Percentiles rank a stretch among this genome's conserved stretches.
These are phyloP conservation scores for Mycena floridula DNA, from an alignment of 768 basidiomycete species.

Conservation along the genomic window DNA sequence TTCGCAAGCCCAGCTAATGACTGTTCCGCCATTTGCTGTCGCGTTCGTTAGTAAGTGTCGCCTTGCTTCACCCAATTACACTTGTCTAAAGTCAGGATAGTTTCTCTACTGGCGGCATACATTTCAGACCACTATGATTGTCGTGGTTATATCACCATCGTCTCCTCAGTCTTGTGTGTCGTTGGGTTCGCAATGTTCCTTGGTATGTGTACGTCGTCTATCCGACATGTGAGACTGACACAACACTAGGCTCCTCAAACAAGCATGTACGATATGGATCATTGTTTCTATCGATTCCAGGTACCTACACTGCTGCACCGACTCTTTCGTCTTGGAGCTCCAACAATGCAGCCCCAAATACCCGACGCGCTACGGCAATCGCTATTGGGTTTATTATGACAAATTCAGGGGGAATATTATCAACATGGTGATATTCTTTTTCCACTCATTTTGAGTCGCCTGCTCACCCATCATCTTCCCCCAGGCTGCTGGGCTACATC, in stretches of 20 bases:
- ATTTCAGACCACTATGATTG: slow-evolving; percentile 48
- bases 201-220: no score
- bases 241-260: slow-evolving; percentile 10
- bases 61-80: neutral
- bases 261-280: slow-evolving; percentile 24
- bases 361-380: slow-evolving; percentile 30
- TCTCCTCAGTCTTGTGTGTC: slow-evolving; percentile 34
- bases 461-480: no score
- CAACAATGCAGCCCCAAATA: slow-evolving; percentile 31
- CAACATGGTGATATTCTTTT: no score
- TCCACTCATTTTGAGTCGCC: no score
- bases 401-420: slow-evolving; percentile 11
- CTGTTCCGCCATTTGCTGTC: slow-evolving; percentile 36
- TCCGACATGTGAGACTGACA: no score
- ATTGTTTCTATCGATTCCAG: slow-evolving; percentile 27
- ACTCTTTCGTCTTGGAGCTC: slow-evolving; percentile 31
- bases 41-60: slow-evolving; percentile 21
- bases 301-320: slow-evolving; percentile 27
- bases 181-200: slow-evolving; percentile 55
- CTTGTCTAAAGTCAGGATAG: slow-evolving; percentile 9
- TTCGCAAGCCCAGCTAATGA: slow-evolving; percentile 41
- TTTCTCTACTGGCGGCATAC: slow-evolving; percentile 32
- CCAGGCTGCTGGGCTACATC: slow-evolving; percentile 16
- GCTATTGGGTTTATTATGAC: slow-evolving; percentile 26
- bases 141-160: slow-evolving; percentile 41